A percentile compares a stretch with the other conserved stretches of the same genome.
Evolutionary conservation across 768 basidiomycete genomes (phyloP).

Genomic region (Lepiota brunneoincarnata): DNA sequence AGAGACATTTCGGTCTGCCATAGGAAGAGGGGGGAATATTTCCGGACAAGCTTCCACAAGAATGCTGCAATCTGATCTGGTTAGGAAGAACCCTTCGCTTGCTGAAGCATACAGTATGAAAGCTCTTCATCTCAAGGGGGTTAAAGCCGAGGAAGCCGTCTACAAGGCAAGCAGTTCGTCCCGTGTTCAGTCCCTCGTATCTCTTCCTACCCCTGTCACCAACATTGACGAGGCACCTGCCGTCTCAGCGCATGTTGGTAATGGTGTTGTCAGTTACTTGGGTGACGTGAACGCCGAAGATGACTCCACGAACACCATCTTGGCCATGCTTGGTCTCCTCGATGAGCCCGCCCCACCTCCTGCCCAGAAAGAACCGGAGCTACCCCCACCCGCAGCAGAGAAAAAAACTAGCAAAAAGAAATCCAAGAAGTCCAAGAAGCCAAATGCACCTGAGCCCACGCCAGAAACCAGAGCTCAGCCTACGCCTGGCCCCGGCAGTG

Average conservation of each 20-base stretch:
- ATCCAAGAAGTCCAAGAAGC: constrained; percentile 3
- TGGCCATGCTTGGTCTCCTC: constrained; percentile 36
- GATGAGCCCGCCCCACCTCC: constrained; percentile 16
- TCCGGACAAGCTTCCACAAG: constrained; percentile 33
- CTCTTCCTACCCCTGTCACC: constrained; percentile 19
- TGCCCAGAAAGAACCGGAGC: background rate
- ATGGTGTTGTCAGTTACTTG: constrained; percentile 35
- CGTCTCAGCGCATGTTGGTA: constrained; percentile 26
- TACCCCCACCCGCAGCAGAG: background rate
- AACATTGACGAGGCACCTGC: constrained; percentile 28
- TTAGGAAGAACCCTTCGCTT: constrained; percentile 26
- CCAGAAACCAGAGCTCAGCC: background rate
- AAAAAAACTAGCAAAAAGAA: background rate
- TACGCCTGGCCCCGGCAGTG: background rate
- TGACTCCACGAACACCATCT: constrained; percentile 28
- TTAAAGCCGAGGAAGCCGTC: constrained; percentile 26
- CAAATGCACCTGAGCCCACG: background rate
- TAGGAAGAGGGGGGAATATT: constrained; percentile 40
- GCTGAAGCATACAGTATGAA: constrained; percentile 39
- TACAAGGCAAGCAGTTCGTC: constrained; percentile 27
- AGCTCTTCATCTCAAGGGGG: constrained; percentile 31
- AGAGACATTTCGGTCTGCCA: constrained; percentile 27
- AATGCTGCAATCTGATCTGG: constrained; percentile 28
- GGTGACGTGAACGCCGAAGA: constrained; percentile 43
- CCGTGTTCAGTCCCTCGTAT: constrained; percentile 25